Conservation (phyloP, 2,329 filamentous ascomycete species). For the Bertia moriformis region DNA sequence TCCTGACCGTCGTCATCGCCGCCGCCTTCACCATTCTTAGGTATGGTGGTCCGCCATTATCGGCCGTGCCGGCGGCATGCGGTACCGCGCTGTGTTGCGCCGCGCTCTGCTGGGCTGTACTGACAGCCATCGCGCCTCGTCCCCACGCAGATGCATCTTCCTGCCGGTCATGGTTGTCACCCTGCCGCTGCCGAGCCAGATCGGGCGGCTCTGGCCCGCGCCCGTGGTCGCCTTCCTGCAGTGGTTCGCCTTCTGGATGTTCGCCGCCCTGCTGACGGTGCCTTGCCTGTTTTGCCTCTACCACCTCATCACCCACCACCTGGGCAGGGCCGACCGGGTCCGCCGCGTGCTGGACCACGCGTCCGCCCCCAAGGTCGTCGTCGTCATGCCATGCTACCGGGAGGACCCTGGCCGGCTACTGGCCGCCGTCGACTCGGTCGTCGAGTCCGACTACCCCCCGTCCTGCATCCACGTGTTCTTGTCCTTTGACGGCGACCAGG, state of each 20-base stretch:
- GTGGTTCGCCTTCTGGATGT: slow-evolving; percentile 93
- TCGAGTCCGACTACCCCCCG: slow-evolving; percentile 84
- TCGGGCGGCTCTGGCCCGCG: slow-evolving; percentile 60
- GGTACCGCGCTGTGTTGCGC: neutral
- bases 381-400: slow-evolving; percentile 94
- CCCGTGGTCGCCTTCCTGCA: slow-evolving; percentile 60
- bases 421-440: slow-evolving; percentile 77
- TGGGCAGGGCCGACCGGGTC: slow-evolving; percentile 69
- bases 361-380: slow-evolving; percentile 85
- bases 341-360: slow-evolving; percentile 72
- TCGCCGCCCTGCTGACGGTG: slow-evolving; percentile 68
- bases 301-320: slow-evolving; percentile 71
- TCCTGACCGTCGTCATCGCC: slow-evolving; percentile 65
- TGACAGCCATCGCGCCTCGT: slow-evolving; percentile 7
- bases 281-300: slow-evolving; percentile 91
- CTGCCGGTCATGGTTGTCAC: slow-evolving; percentile 90
- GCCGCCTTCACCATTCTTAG: slow-evolving; percentile 59
- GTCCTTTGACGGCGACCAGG: slow-evolving; percentile 81
- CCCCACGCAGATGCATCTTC: slow-evolving; percentile 55
- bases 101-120: neutral
- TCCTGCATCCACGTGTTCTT: slow-evolving; percentile 89
- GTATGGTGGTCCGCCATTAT: no score
- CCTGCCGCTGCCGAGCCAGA: slow-evolving; percentile 60
- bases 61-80: no score
- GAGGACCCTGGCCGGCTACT: slow-evolving; percentile 75